A percentile compares a stretch with the other conserved stretches of the same genome.
Evolutionary conservation across 805 yeast species (phyloP).

Genomic region (Candida orba): DNA sequence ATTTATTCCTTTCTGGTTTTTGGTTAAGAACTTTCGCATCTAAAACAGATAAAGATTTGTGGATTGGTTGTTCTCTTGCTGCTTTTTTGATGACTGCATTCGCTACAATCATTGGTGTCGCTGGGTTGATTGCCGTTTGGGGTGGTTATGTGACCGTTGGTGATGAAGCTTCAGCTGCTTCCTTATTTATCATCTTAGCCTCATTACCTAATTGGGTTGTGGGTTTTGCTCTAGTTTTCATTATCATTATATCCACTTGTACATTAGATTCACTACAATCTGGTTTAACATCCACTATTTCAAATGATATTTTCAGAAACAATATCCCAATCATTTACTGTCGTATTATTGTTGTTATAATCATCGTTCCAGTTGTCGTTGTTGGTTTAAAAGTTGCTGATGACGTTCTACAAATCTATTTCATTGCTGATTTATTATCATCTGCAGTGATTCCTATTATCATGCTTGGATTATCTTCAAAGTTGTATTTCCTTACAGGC

Average conservation of each 20-base stretch:
- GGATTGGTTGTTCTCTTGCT: slow-evolving; percentile 72
- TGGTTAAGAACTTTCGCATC: slow-evolving; percentile 95
- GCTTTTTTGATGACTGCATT: slow-evolving; percentile 56
- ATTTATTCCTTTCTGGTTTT: slow-evolving; percentile 84
- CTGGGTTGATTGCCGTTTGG: slow-evolving; percentile 92
- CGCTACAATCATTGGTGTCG: slow-evolving; percentile 66
- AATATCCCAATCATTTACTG: slow-evolving; percentile 58
- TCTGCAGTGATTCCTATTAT: slow-evolving; percentile 81
- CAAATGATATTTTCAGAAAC: slow-evolving; percentile 86
- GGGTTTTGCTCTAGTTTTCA: slow-evolving; percentile 74
- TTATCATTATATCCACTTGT: slow-evolving; percentile 71
- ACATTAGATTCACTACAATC: slow-evolving; percentile 86
- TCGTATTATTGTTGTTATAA: slow-evolving; percentile 60
- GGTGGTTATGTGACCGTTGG: slow-evolving; percentile 51
- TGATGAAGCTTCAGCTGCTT: slow-evolving; percentile 48
- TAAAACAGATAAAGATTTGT: slow-evolving; percentile 62
- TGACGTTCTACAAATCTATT: slow-evolving; percentile 76
- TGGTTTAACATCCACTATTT: slow-evolving; percentile 80
- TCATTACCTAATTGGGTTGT: slow-evolving; percentile 81
- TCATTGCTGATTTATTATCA: slow-evolving; percentile 86
- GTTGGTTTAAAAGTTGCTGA: slow-evolving; percentile 79
- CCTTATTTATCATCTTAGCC: slow-evolving; percentile 64
- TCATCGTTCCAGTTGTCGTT: slow-evolving; percentile 83
- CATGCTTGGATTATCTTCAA: slow-evolving; percentile 66
- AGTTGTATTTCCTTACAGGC: slow-evolving; percentile 65